phyloP scores from a whole-genome alignment of 1,284 basidiomycete species.

The Puccinia novopanici region DNA sequence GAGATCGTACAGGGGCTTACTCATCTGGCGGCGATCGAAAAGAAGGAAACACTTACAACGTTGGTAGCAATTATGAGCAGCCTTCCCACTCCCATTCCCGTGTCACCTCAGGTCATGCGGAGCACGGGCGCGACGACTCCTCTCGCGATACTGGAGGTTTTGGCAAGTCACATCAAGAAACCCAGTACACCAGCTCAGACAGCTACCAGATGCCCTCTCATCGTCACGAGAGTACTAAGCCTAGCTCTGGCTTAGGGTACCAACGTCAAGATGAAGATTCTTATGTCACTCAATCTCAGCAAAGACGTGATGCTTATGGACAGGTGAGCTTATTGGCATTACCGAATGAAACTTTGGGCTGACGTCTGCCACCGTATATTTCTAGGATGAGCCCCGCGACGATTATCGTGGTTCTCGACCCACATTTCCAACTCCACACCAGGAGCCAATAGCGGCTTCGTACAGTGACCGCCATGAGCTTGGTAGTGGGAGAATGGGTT shows the following conservation, averaged over 20 bases:
- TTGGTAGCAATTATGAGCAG: not conserved
- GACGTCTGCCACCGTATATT: not conserved
- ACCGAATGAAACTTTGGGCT: no score
- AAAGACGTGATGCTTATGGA: not conserved
- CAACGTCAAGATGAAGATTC: not conserved
- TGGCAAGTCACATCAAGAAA: not conserved
- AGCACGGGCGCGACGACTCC: not conserved
- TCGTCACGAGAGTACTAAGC: not conserved
- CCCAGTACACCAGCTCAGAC: not conserved
- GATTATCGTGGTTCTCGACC: not conserved
- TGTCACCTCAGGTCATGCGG: not conserved
- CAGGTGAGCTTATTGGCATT: not conserved
- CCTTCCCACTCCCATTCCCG: not conserved
- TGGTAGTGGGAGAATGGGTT: not conserved
- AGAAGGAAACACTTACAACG: not conserved
- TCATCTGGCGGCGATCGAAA: not conserved
- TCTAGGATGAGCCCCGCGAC: not conserved
- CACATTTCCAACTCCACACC: conserved; percentile 14
- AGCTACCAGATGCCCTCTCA: conserved; percentile 20
- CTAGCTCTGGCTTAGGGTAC: conserved; percentile 6
- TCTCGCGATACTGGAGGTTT: conserved; percentile 3
- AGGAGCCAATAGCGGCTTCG: conserved; percentile 1
- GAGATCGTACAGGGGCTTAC: not conserved
- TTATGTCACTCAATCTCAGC: not conserved
- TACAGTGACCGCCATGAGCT: conserved; percentile 12